Evolutionary conservation across 768 basidiomycete genomes (phyloP).

Genomic region (Pulveroboletus ravenelii): DNA sequence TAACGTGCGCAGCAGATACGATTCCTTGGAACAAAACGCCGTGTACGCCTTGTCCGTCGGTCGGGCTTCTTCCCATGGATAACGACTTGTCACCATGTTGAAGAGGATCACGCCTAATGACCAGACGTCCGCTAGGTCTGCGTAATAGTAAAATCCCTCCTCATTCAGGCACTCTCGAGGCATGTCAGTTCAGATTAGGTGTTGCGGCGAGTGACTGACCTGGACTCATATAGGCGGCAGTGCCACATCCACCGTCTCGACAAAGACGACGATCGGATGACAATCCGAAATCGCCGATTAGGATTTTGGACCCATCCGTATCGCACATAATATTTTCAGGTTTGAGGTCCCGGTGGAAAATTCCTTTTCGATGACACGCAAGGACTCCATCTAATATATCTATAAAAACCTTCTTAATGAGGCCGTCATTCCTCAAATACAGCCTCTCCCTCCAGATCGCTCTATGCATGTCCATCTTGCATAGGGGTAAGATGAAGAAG

Average conservation of each 20-base stretch:
- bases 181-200: constrained; percentile 2
- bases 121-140: constrained; percentile 53
- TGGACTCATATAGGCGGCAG: constrained; percentile 63
- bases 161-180: constrained; percentile 53
- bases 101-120: constrained; percentile 75
- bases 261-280: constrained; percentile 43
- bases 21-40: background rate
- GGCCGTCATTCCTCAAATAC: constrained; percentile 53
- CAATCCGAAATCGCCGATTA: constrained; percentile 77
- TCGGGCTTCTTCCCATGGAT: constrained; percentile 16
- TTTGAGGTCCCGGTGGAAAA: constrained; percentile 86
- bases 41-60: background rate
- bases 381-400: constrained; percentile 77
- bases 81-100: constrained; percentile 68
- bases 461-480: constrained; percentile 60
- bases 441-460: constrained; percentile 44
- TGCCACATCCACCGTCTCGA: constrained; percentile 55
- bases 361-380: constrained; percentile 62
- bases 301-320: constrained; percentile 46
- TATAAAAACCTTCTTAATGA: constrained; percentile 64
- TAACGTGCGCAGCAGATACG: constrained; percentile 1
- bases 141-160: constrained; percentile 21
- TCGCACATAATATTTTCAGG: constrained; percentile 77
- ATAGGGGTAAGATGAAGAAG: constrained; percentile 64
- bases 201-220: constrained; percentile 40